Evolutionary conservation across 768 basidiomycete species (phyloP), one percentile per base, ranked within the genome.

Genomic region (Tricholomella constricta): DNA sequence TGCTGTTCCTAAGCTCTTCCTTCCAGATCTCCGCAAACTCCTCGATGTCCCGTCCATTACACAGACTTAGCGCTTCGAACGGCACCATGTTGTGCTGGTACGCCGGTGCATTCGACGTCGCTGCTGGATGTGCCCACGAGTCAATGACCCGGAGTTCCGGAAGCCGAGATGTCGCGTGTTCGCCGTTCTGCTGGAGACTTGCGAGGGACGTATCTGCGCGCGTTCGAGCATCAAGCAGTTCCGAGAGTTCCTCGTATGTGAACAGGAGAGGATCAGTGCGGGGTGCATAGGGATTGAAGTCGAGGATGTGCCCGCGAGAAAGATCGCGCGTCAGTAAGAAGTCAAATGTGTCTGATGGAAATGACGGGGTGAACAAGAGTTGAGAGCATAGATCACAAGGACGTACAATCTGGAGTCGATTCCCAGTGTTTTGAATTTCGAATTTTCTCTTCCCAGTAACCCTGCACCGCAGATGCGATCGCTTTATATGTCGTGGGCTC

Each of bases 81-180:
- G 95, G 96, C 27, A 95, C 77, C 87, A 94, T 95, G 62, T 94
- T 96, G 67, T 91, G 90, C 58, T 88, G 88, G 64, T 90, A 74
- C 1, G 79, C 72, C 2, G 95, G 95, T 1, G 85, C 82, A 56
- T 85, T 90, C 31, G 78, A 74, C 14, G 72, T 73, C 0, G 84
- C 86, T 1, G 78, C 78, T 0, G 90, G 90, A 66, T 96, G 92
- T 6, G 79, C 68, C 2, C 76, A 78, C 0, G 89, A 91, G 62
- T 92, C 85, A 48, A 96, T 86, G 34, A 88, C 82, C 36, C 81
- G 79, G 25, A 89, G 66, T 50, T 74, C 72, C 1, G 84, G 74
- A n/a, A 60, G 56, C 9, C 51, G 42, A 2, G 54, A 29, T 31
- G 37, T 25, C 26, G 26, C 48, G 10, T 37, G 23, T 14, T 32